These are phyloP conservation scores for Penicillium herquei DNA, from an alignment of 495 filamentous ascomycete species.

Conservation along the genomic window DNA sequence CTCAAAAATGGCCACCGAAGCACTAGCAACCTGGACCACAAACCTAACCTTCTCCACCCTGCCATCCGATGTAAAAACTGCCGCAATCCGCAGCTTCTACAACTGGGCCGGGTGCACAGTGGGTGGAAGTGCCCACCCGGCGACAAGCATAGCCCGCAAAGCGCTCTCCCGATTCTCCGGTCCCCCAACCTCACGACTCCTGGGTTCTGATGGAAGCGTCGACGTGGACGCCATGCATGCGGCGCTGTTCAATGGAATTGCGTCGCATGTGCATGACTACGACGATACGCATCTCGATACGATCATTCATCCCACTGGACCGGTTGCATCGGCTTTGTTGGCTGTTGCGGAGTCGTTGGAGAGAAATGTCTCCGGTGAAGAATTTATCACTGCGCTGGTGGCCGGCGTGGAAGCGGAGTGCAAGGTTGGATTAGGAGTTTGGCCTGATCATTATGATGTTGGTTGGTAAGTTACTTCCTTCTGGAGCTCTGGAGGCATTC, in stretches of 20 bases:
- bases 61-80: slow-evolving; percentile 15
- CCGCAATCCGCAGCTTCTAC: slow-evolving; percentile 36
- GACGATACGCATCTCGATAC: slow-evolving; percentile 58
- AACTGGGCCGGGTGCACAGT: slow-evolving; percentile 55
- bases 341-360: slow-evolving; percentile 39
- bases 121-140: slow-evolving; percentile 45
- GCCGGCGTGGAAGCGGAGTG: slow-evolving; percentile 53
- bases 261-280: slow-evolving; percentile 56
- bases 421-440: slow-evolving; percentile 49
- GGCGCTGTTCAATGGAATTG: slow-evolving; percentile 53
- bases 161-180: slow-evolving; percentile 47
- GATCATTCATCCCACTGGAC: slow-evolving; percentile 54
- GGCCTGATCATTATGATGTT: slow-evolving; percentile 53
- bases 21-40: slow-evolving; percentile 9
- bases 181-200: slow-evolving; percentile 39
- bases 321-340: slow-evolving; percentile 49
- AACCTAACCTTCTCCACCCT: slow-evolving; percentile 6
- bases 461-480: slow-evolving; percentile 37
- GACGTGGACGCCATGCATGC: slow-evolving; percentile 49
- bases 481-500: too few species aligned
- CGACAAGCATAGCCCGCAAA: slow-evolving; percentile 44
- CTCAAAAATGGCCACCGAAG: slow-evolving; percentile 12
- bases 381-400: slow-evolving; percentile 50
- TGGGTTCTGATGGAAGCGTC: slow-evolving; percentile 29
- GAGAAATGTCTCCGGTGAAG: slow-evolving; percentile 35